Evolutionary conservation across 805 yeast genomes (phyloP).

Genomic region (Lachancea mirantina): DNA sequence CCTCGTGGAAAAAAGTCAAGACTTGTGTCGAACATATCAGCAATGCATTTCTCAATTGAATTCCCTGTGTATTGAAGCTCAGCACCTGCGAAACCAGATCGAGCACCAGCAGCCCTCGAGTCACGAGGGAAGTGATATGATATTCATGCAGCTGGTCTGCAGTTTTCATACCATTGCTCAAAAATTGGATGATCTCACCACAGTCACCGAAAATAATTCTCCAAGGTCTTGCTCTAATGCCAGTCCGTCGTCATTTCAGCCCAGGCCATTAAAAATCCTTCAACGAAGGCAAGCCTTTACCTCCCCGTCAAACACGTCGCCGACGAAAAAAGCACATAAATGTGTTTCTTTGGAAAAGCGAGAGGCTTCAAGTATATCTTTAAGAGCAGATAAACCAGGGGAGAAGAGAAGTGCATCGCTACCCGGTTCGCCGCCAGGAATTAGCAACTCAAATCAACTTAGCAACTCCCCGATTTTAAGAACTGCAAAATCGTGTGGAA

Average conservation of each 20-base stretch:
- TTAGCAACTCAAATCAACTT: slow-evolving; percentile 1
- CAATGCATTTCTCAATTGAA: slow-evolving; percentile 24
- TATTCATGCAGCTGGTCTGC: slow-evolving; percentile 18
- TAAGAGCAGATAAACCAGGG: no score
- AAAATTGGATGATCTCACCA: slow-evolving; percentile 21
- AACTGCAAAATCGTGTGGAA: slow-evolving; percentile 23
- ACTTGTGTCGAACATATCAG: slow-evolving; percentile 17
- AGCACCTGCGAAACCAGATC: slow-evolving; percentile 17
- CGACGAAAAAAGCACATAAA: not conserved
- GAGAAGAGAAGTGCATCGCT: slow-evolving; percentile 11
- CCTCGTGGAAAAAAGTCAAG: no score
- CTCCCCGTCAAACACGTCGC: not conserved
- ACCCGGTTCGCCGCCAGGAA: slow-evolving; percentile 19
- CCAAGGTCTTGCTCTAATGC: slow-evolving; percentile 17
- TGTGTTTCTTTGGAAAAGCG: no score
- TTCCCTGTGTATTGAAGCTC: slow-evolving; percentile 22
- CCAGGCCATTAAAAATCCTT: slow-evolving; percentile 23
- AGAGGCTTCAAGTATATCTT: no score
- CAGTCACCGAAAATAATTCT: slow-evolving; percentile 8
- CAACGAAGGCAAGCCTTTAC: slow-evolving; percentile 11
- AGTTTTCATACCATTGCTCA: slow-evolving; percentile 24
- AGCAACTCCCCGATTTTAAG: slow-evolving; percentile 8
- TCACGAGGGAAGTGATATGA: slow-evolving; percentile 5
- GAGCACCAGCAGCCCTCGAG: slow-evolving; percentile 7
- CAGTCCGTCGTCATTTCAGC: slow-evolving; percentile 16